Conservation (phyloP, 805 yeast species). For the Candida palmyrensis region DNA sequence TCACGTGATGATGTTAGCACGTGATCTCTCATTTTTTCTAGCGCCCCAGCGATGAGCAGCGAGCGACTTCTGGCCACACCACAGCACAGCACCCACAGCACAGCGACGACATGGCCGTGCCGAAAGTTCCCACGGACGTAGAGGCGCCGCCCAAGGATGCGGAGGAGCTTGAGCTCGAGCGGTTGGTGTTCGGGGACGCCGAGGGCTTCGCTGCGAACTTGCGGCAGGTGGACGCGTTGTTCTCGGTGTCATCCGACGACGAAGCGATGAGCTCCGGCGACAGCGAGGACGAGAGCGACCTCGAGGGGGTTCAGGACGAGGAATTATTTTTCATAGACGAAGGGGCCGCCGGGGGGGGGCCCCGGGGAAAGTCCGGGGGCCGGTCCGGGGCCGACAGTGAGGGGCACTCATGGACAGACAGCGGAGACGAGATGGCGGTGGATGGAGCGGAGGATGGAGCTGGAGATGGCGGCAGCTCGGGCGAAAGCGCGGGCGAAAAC, state of each 20-base stretch:
- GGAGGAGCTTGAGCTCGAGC: slow-evolving; percentile 77
- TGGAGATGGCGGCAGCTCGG: slow-evolving; percentile 22
- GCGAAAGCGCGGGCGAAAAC: slow-evolving; percentile 24
- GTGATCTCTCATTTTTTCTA: too few species aligned
- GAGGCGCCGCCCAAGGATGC: slow-evolving; percentile 68
- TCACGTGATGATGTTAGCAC: too few species aligned
- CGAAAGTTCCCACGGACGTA: slow-evolving; percentile 12
- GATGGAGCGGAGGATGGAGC: slow-evolving; percentile 26
- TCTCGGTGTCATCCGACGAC: slow-evolving; percentile 40
- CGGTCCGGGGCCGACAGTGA: slow-evolving; percentile 19
- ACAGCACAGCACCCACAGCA: too few species aligned
- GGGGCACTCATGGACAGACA: too few species aligned
- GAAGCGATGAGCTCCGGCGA: slow-evolving; percentile 21
- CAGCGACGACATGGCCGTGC: slow-evolving; percentile 3
- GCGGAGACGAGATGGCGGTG: slow-evolving; percentile 21
- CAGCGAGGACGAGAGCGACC: slow-evolving; percentile 22
- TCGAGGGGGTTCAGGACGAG: slow-evolving; percentile 29
- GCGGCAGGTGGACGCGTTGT: slow-evolving; percentile 54
- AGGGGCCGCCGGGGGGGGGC: slow-evolving; percentile 32
- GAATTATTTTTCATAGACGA: slow-evolving; percentile 42
- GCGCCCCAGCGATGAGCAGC: too few species aligned
- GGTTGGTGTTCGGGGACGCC: slow-evolving; percentile 83
- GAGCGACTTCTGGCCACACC: too few species aligned
- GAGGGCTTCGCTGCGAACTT: slow-evolving; percentile 67
- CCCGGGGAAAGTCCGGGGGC: too few species aligned